Conservation (phyloP, 2,329 filamentous ascomycete genomes). For the Alternaria sp. region DNA sequence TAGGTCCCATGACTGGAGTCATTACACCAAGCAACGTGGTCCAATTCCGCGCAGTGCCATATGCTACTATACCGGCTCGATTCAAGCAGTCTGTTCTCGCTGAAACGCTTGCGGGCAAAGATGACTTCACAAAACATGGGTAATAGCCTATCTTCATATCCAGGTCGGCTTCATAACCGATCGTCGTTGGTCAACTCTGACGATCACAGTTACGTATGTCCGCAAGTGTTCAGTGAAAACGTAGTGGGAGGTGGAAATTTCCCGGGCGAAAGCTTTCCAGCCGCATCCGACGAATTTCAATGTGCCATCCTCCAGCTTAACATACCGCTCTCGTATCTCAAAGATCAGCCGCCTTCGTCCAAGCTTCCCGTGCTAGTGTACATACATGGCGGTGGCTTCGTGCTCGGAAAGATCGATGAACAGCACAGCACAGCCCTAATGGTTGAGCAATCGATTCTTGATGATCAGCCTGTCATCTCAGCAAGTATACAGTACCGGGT, state of each 20-base stretch:
- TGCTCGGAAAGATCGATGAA: conserved; percentile 46
- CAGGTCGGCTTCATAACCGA: background rate
- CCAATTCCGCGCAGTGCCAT: conserved; percentile 36
- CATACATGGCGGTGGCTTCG: conserved; percentile 63
- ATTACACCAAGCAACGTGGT: conserved; percentile 33
- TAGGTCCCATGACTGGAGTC: conserved; percentile 32
- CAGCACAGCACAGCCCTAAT: conserved; percentile 36
- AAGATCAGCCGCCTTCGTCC: background rate
- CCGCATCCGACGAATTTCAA: conserved; percentile 22
- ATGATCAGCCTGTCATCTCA: conserved; percentile 26
- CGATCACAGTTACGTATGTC: conserved; percentile 27
- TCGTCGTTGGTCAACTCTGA: background rate
- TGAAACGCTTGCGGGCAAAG: conserved; percentile 6
- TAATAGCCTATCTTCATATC: background rate
- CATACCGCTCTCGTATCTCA: conserved; percentile 26
- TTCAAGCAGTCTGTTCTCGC: conserved; percentile 32
- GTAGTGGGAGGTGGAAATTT: conserved; percentile 24
- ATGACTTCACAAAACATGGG: conserved; percentile 32
- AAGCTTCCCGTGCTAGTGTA: conserved; percentile 61
- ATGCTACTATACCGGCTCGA: conserved; percentile 31
- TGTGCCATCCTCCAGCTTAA: conserved; percentile 37
- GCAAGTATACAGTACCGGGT: conserved; percentile 39
- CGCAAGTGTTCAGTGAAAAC: conserved; percentile 22
- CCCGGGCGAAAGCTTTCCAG: conserved; percentile 12
- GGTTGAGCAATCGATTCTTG: conserved; percentile 33